Percentiles rank a stretch among this genome's conserved stretches.
phyloP scores from a whole-genome alignment of 345 rosid genomes.

The Salix arbutifolia region DNA sequence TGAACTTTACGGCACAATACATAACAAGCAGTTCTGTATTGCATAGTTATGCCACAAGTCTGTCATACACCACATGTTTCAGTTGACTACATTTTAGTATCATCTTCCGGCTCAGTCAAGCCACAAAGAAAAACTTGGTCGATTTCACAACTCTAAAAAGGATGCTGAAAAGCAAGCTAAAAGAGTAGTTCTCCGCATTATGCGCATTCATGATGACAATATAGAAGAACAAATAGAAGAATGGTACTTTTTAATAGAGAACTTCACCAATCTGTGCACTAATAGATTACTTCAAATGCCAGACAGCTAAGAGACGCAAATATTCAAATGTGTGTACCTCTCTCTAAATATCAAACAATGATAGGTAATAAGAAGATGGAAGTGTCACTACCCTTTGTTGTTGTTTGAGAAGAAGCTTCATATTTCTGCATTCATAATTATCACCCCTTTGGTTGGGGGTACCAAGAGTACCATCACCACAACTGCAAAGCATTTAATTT shows the following conservation, averaged over 20 bases:
- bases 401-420: slow-evolving; percentile 98
- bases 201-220: not conserved
- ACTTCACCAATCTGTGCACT: not conserved
- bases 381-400: slow-evolving; percentile 70
- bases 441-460: slow-evolving; percentile 94
- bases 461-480: slow-evolving; percentile 96
- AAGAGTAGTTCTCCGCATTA: not conserved
- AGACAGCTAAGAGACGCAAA: not conserved
- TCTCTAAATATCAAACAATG: not conserved
- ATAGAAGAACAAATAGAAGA: not conserved
- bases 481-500: slow-evolving; percentile 52
- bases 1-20: not conserved
- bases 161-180: not conserved
- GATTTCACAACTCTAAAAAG: not conserved
- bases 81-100: not conserved
- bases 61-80: not conserved
- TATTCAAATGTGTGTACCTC: not conserved
- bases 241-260: not conserved
- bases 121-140: not conserved
- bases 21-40: not conserved
- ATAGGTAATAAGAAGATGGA: not conserved
- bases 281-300: not conserved
- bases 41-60: not conserved
- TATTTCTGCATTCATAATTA: slow-evolving; percentile 95
- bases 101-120: not conserved